Conservation (phyloP, 345 rosid species). For the Physaria fendleri region DNA sequence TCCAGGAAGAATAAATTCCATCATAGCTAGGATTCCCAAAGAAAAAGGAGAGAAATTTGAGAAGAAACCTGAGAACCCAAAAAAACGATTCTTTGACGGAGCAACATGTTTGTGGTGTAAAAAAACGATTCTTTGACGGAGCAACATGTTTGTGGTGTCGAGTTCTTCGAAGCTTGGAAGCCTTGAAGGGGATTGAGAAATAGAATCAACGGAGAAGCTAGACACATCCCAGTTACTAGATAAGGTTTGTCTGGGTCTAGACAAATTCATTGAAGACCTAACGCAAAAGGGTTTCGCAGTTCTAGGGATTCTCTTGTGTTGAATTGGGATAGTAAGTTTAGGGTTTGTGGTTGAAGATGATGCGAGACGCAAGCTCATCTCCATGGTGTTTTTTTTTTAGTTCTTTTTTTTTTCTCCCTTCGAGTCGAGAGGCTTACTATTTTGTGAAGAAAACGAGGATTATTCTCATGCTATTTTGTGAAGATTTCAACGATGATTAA, state of each 20-base stretch:
- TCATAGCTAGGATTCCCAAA: too few relatives aligned
- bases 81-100: constrained; percentile 85
- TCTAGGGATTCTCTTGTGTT: constrained; percentile 10
- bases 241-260: constrained; percentile 36
- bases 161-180: constrained; percentile 78
- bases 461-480: too few relatives aligned
- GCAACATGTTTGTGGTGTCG: constrained; percentile 84
- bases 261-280: constrained; percentile 35
- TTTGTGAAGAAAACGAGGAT: too few relatives aligned
- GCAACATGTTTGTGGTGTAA: too few relatives aligned
- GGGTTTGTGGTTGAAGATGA: constrained; percentile 26
- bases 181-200: constrained; percentile 41
- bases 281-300: constrained; percentile 31
- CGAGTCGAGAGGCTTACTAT: too few relatives aligned
- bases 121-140: constrained; percentile 87
- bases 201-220: constrained; percentile 23
- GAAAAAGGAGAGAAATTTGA: too few relatives aligned
- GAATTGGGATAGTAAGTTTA: not conserved
- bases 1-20: too few relatives aligned
- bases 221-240: constrained; percentile 67
- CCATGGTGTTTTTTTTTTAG: constrained; percentile 33
- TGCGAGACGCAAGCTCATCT: constrained; percentile 26
- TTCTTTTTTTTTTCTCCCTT: too few relatives aligned
- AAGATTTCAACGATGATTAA: too few relatives aligned
- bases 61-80: constrained; percentile 67